Conservation (phyloP, 2,329 filamentous ascomycete species). For the Exophiala sp. region DNA sequence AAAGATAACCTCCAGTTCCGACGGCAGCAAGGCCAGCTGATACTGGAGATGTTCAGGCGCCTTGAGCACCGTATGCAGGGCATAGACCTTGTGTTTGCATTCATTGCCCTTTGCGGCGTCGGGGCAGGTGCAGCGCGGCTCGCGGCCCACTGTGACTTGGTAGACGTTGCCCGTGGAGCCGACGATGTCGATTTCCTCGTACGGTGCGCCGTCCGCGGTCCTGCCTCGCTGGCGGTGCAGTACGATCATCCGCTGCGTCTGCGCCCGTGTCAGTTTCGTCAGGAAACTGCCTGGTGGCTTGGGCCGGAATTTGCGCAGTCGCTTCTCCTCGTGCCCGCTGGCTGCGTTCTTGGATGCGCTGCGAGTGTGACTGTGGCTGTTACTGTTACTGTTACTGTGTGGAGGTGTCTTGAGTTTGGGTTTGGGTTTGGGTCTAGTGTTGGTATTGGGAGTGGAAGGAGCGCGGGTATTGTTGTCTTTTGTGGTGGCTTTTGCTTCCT, state of each 20-base stretch:
- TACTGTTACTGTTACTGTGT: too few relatives aligned
- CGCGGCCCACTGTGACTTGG: constrained; percentile 47
- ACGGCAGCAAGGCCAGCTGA: constrained; percentile 54
- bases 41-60: constrained; percentile 51
- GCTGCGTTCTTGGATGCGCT: background rate
- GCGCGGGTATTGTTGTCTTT: too few relatives aligned
- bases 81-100: constrained; percentile 51
- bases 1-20: constrained; percentile 54
- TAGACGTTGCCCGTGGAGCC: constrained; percentile 60
- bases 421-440: too few relatives aligned
- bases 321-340: constrained; percentile 33
- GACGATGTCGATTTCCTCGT: constrained; percentile 52
- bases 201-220: constrained; percentile 36
- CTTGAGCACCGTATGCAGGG: constrained; percentile 52
- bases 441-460: too few relatives aligned
- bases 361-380: too few relatives aligned
- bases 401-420: too few relatives aligned
- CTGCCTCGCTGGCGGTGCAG: constrained; percentile 47
- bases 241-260: constrained; percentile 52
- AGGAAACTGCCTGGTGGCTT: constrained; percentile 44
- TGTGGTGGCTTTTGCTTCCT: too few relatives aligned
- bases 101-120: constrained; percentile 51
- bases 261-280: constrained; percentile 45
- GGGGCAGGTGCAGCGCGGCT: constrained; percentile 52
- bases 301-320: constrained; percentile 38